phyloP scores from a whole-genome alignment of 208 protist species.

The Trypanosoma vivax region DNA sequence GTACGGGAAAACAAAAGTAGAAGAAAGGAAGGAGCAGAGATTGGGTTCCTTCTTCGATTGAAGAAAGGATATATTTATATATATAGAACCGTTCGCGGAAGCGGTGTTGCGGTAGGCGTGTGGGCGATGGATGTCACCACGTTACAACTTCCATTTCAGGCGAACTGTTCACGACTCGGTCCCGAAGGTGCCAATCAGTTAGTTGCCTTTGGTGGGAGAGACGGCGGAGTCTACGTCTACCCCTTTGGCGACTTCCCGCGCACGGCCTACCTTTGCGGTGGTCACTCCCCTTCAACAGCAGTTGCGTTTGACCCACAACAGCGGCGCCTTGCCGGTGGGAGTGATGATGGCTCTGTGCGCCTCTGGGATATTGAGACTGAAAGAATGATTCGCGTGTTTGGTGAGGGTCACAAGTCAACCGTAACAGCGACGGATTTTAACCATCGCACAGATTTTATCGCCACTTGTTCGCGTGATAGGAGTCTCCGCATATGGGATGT shows the following conservation, averaged over 20 bases:
- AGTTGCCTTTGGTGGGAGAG: conserved; percentile 59
- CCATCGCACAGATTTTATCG: conserved; percentile 53
- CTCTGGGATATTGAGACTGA: conserved; percentile 69
- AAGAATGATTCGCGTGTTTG: conserved; percentile 49
- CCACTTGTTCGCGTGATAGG: conserved; percentile 66
- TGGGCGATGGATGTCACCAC: conserved; percentile 23
- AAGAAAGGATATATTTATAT: not conserved
- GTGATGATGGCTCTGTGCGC: conserved; percentile 44
- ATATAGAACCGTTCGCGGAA: not conserved
- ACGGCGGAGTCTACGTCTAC: conserved; percentile 52
- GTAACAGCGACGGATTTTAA: conserved; percentile 65
- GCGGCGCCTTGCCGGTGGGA: conserved; percentile 43
- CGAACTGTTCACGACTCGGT: conserved; percentile 47
- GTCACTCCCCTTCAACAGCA: conserved; percentile 44
- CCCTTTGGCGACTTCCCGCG: conserved; percentile 50
- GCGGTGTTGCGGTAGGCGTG: not conserved
- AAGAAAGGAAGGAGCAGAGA: not conserved
- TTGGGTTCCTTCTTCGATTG: not conserved
- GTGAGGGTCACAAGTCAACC: conserved; percentile 45
- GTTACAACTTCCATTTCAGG: conserved; percentile 60
- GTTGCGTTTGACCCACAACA: conserved; percentile 63
- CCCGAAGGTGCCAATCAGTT: conserved; percentile 46
- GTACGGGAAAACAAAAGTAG: not conserved
- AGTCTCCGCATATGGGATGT: conserved; percentile 79
- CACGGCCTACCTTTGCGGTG: conserved; percentile 45